These are phyloP conservation scores for Jaenimonas drosophilae DNA, from an alignment of 208 protist species.

Conservation along the genomic window DNA sequence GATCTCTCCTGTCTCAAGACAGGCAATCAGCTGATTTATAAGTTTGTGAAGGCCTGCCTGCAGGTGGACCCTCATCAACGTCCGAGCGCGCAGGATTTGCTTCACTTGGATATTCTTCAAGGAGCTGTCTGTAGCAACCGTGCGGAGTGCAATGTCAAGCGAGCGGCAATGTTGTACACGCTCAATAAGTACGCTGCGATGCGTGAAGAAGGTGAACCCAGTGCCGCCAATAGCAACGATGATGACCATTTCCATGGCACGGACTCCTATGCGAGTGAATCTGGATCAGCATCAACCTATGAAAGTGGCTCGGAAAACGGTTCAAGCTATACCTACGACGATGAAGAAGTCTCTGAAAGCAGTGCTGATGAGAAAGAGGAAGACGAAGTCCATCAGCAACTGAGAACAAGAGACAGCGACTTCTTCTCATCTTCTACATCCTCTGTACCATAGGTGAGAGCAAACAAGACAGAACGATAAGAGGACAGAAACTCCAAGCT, in stretches of 20 bases:
- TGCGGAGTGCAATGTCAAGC: constrained; percentile 42
- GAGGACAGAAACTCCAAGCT: no score
- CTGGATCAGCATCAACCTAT: no score
- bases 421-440: constrained; percentile 1
- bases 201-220: constrained; percentile 11
- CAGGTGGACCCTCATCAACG: constrained; percentile 55
- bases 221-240: neutral
- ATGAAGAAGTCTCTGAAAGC: constrained; percentile 3
- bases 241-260: neutral
- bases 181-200: constrained; percentile 70
- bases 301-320: no score
- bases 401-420: neutral
- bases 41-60: constrained; percentile 71
- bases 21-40: constrained; percentile 56
- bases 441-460: neutral
- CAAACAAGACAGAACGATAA: constrained; percentile 3
- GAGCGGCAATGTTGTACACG: constrained; percentile 63
- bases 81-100: constrained; percentile 59
- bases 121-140: constrained; percentile 34
- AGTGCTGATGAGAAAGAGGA: constrained; percentile 13
- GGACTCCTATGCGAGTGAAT: constrained; percentile 1
- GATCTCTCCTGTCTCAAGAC: constrained; percentile 65
- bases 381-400: constrained; percentile 3
- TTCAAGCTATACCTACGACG: no score
- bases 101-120: constrained; percentile 62